Evolutionary conservation across 805 yeast genomes (phyloP).

Genomic region (Metschnikowia dekortorum): DNA sequence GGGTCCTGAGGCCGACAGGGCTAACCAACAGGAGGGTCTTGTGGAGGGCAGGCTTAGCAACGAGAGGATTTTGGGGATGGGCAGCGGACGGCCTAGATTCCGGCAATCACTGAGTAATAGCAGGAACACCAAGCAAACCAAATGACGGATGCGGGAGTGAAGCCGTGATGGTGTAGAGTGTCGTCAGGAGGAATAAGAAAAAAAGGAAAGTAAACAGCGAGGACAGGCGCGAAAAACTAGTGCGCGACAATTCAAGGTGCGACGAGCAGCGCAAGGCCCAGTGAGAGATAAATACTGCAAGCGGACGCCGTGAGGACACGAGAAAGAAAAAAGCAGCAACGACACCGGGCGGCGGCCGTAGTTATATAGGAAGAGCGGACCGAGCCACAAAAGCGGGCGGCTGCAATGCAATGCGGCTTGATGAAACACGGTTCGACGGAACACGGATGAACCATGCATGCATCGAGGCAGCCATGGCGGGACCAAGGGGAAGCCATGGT

Average conservation of each 20-base stretch:
- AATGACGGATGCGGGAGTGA: not conserved
- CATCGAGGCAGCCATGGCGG: no score
- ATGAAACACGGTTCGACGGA: no score
- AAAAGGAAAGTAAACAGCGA: not conserved
- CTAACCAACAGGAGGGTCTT: no score
- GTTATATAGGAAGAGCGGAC: no score
- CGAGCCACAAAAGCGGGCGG: no score
- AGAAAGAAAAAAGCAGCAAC: not conserved
- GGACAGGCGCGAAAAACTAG: conserved; percentile 1
- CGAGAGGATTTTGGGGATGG: no score
- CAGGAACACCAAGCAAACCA: not conserved
- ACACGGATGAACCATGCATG: no score
- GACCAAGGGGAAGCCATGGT: no score
- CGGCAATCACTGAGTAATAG: not conserved
- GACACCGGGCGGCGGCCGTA: not conserved
- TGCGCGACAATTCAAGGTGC: not conserved
- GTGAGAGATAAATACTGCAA: not conserved
- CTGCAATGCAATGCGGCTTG: no score
- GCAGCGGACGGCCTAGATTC: no score
- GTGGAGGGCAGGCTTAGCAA: no score
- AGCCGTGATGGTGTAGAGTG: not conserved
- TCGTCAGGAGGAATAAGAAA: not conserved
- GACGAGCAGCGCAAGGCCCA: not conserved
- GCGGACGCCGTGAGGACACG: not conserved
- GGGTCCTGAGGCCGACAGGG: no score